Conservation (phyloP, 768 basidiomycete genomes). For the Boletus eberwhitei region DNA sequence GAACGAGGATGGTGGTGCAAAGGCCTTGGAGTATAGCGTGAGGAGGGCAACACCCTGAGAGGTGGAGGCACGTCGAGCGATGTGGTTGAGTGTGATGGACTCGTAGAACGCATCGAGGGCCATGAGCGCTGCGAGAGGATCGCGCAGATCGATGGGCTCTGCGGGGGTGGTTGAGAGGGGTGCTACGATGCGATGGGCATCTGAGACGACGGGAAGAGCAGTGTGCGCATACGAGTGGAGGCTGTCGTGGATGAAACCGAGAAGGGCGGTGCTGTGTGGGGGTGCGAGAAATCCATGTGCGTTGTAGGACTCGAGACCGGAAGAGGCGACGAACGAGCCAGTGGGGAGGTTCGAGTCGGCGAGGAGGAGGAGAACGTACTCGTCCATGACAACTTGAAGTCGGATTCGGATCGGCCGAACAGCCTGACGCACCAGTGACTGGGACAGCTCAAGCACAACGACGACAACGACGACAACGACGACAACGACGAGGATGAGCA, state of each 20-base stretch:
- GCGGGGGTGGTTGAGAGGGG: slow-evolving; percentile 9
- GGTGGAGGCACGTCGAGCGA: slow-evolving; percentile 80
- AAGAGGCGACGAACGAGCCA: slow-evolving; percentile 93
- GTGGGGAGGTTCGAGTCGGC: slow-evolving; percentile 95
- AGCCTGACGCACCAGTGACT: too few relatives aligned
- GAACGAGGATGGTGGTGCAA: slow-evolving; percentile 50
- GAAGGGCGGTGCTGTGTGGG: slow-evolving; percentile 23
- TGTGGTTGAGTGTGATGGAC: slow-evolving; percentile 84
- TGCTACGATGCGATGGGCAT: slow-evolving; percentile 51
- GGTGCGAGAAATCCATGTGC: slow-evolving; percentile 73
- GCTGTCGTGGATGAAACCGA: slow-evolving; percentile 67
- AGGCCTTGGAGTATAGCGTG: slow-evolving; percentile 80
- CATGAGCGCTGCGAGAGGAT: slow-evolving; percentile 42
- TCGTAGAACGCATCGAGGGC: slow-evolving; percentile 79
- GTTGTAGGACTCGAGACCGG: slow-evolving; percentile 86
- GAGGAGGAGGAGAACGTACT: slow-evolving; percentile 72
- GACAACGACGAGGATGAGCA: slow-evolving; percentile 1
- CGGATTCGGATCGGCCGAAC: background rate
- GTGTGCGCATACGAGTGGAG: slow-evolving; percentile 74
- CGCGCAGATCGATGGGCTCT: slow-evolving; percentile 12
- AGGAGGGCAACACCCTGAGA: slow-evolving; percentile 92
- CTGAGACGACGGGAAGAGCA: slow-evolving; percentile 76
- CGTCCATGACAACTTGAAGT: slow-evolving; percentile 22
- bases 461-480: background rate
- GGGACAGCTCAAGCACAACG: background rate